Evolutionary conservation across 371 early-diverging fungal species (phyloP), one percentile per base, ranked within the genome.

Genomic region (Choanephora cucurbitarum): DNA sequence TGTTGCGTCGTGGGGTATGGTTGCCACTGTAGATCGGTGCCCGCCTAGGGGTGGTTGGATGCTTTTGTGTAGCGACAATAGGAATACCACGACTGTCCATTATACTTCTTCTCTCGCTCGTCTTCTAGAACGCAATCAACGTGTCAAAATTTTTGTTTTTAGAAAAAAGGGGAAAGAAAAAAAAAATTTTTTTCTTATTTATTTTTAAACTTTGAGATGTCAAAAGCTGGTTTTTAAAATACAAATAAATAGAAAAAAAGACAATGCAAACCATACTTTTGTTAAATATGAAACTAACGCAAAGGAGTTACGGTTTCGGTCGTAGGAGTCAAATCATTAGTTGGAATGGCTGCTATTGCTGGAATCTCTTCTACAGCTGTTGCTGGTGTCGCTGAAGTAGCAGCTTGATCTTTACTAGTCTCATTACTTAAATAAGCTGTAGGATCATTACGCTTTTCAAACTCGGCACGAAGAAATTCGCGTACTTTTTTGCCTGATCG

Each of bases 221-320:
- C 97, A 66, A 88, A 85, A 57, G 85, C 85, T 14, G 96, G 70
- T 44, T 93, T 84, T 65, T 95, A 97, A 58, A 28, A 28, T 28
- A 7, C 28, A 28, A 28, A 28, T 28, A 28, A 28, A 28, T 28
- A 28, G n/a, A n/a, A 28, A 28, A 28, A 28, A 28, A 5, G 28
- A 28, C 28, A 28, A 28, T 7, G 28, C 28, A 28, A 28, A 28
- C 7, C 28, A 28, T 28, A 28, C 28, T 28, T 28, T n/a, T 3
- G 7, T 7, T 28, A 28, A 5, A 10, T 19, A 32, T 39, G 10
- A n/a, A n/a, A 24, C 51, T 56, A 61, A 41, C 55, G 44, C 28
- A 61, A 42, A 46, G 62, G 62, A 19, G 55, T 46, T 5, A 52
- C 40, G 40, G 55, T 47, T 43, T 65, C 60, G 32, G 23, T 49